Percentiles rank a stretch among this genome's conserved stretches.
These are phyloP conservation scores for Ogataea saltuana DNA, from an alignment of 805 yeast genomes.

Conservation along the genomic window DNA sequence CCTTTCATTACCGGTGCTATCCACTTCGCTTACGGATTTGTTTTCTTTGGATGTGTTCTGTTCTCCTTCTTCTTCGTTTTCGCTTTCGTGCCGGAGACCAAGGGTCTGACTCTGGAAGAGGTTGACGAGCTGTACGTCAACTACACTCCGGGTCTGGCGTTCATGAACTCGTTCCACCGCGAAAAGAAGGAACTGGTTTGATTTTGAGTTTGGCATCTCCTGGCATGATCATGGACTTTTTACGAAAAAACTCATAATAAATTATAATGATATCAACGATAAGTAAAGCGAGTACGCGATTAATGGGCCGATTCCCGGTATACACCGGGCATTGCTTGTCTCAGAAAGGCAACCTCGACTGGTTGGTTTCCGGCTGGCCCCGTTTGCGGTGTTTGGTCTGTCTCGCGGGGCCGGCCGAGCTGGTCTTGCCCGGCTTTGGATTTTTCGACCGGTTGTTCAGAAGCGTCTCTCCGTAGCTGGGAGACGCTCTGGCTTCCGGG, in stretches of 20 bases:
- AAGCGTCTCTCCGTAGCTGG: slow-evolving; percentile 20
- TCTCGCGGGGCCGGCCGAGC: slow-evolving; percentile 1
- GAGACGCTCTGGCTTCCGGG: neutral
- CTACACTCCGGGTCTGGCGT: slow-evolving; percentile 36
- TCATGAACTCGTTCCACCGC: slow-evolving; percentile 27
- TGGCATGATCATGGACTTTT: no score
- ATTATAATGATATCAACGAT: slow-evolving; percentile 4
- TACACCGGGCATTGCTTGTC: no score
- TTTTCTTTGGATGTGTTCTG: slow-evolving; percentile 55
- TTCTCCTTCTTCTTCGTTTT: slow-evolving; percentile 55
- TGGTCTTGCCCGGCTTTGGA: neutral
- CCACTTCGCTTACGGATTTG: slow-evolving; percentile 58
- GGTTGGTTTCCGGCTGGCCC: slow-evolving; percentile 10
- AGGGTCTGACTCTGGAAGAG: slow-evolving; percentile 57
- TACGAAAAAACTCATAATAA: slow-evolving; percentile 5
- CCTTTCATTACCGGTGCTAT: slow-evolving; percentile 56
- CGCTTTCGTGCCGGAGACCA: slow-evolving; percentile 55
- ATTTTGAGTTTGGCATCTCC: no score
- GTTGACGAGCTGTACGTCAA: slow-evolving; percentile 52
- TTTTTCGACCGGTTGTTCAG: slow-evolving; percentile 4
- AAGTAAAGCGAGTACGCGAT: no score
- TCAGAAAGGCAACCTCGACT: slow-evolving; percentile 21
- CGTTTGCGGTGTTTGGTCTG: slow-evolving; percentile 4
- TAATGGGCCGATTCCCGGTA: no score
- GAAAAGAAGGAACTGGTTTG: slow-evolving; percentile 7